Conservation (phyloP, 306 rosid genomes). For the Abrus pulchellus region DNA sequence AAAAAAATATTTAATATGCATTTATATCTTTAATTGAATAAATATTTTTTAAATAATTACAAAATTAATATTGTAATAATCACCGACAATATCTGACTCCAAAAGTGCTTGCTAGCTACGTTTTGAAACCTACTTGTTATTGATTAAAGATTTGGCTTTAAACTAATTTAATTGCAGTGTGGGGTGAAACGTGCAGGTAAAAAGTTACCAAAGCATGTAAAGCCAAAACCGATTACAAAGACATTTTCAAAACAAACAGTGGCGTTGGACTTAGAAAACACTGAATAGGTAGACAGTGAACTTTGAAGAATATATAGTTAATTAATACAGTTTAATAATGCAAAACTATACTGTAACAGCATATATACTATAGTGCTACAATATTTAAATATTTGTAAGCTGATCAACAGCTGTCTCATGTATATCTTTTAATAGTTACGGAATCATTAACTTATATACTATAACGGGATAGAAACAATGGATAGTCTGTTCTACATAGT, state of each 20-base stretch:
- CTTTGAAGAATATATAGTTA: conserved; percentile 6
- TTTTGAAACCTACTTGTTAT: conserved; percentile 37
- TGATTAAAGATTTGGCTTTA: conserved; percentile 32
- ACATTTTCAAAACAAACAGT: conserved; percentile 23
- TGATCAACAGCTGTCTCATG: conserved; percentile 23
- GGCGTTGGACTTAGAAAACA: conserved; percentile 42
- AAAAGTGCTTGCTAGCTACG: conserved; percentile 39
- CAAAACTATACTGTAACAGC: not conserved
- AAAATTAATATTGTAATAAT: not conserved
- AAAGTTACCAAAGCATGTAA: conserved; percentile 35
- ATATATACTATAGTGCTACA: not conserved
- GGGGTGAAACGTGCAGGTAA: conserved; percentile 31
- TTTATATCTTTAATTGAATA: too few species aligned
- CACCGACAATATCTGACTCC: conserved; percentile 42
- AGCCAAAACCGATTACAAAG: conserved; percentile 33
- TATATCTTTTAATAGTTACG: conserved; percentile 21
- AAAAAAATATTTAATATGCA: too few species aligned
- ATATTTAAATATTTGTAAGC: not conserved
- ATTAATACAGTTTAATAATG: conserved; percentile 1
- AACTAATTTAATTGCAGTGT: conserved; percentile 29
- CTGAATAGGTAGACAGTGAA: conserved; percentile 41
- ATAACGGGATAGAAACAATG: conserved; percentile 45
- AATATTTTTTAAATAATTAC: too few species aligned
- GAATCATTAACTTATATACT: conserved; percentile 21
- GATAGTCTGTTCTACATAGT: conserved; percentile 34